Percentiles rank a stretch among this genome's conserved stretches.
phyloP scores from a whole-genome alignment of 1,139 yeast genomes.

The Protomyces inouyei region DNA sequence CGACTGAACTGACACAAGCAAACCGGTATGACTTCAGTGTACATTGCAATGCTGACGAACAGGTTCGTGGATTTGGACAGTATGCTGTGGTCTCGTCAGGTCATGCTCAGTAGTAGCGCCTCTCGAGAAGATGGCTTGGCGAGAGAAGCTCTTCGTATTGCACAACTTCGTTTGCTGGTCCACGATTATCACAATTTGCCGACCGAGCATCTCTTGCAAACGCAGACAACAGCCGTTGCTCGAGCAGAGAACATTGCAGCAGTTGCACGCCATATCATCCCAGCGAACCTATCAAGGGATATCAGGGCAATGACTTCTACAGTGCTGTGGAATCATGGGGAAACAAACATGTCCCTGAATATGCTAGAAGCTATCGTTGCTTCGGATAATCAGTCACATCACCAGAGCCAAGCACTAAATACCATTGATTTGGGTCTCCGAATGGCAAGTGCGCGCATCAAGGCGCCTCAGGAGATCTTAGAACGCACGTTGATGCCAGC shows the following conservation, averaged over 20 bases:
- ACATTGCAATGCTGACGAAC: too few species aligned
- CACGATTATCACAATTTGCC: background rate
- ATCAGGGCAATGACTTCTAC: conserved; percentile 7
- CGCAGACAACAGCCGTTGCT: conserved; percentile 9
- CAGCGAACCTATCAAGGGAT: background rate
- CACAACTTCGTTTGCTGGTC: conserved; percentile 31
- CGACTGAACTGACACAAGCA: background rate
- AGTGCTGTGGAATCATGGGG: conserved; percentile 23
- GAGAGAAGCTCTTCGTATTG: conserved; percentile 33
- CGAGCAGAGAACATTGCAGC: conserved; percentile 4
- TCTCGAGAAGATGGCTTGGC: too few species aligned
- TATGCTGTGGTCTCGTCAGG: conserved; percentile 16
- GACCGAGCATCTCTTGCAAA: background rate
- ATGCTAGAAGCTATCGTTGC: background rate
- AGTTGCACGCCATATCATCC: background rate
- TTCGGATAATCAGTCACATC: background rate
- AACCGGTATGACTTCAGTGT: background rate
- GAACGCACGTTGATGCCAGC: conserved; percentile 52
- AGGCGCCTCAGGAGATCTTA: conserved; percentile 57
- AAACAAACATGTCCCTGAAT: conserved; percentile 4
- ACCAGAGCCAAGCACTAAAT: background rate
- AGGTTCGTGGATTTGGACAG: background rate
- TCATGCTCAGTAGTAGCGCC: conserved; percentile 12
- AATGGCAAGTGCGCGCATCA: conserved; percentile 67
- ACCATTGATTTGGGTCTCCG: conserved; percentile 50